Evolutionary conservation across 2,329 filamentous ascomycete species (phyloP).

Genomic region (Diaporthe longicolla): DNA sequence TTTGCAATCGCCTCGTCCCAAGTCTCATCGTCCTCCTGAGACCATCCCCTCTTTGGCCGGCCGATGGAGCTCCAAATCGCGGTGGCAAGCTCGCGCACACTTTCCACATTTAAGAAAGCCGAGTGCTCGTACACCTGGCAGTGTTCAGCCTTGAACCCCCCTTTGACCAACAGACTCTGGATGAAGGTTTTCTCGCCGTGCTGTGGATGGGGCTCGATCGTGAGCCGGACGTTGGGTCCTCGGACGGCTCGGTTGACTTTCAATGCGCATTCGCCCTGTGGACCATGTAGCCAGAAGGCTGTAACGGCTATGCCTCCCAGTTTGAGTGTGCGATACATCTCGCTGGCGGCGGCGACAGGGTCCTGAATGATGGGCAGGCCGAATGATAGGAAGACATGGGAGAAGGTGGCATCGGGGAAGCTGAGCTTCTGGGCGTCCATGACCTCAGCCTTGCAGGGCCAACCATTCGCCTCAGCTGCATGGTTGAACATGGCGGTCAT

Average conservation of each 20-base stretch:
- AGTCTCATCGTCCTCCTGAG: constrained; percentile 43
- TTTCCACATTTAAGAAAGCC: constrained; percentile 41
- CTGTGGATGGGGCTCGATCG: constrained; percentile 43
- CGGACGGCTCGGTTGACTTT: constrained; percentile 43
- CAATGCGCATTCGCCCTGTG: constrained; percentile 44
- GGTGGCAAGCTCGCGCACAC: constrained; percentile 42
- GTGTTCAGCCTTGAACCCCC: constrained; percentile 41
- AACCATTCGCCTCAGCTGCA: constrained; percentile 34
- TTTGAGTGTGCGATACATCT: constrained; percentile 44
- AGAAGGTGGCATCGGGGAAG: constrained; percentile 43
- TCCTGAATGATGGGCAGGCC: constrained; percentile 44
- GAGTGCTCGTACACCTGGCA: constrained; percentile 43
- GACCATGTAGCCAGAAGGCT: constrained; percentile 45
- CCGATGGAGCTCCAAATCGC: constrained; percentile 45
- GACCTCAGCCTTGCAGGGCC: constrained; percentile 41
- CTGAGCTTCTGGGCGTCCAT: constrained; percentile 44
- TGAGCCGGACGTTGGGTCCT: constrained; percentile 41
- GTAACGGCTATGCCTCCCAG: constrained; percentile 44
- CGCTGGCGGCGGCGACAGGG: constrained; percentile 40
- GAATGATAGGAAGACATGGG: constrained; percentile 45
- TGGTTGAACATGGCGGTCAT: constrained; percentile 44
- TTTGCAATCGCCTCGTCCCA: constrained; percentile 44
- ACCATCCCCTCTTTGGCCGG: constrained; percentile 43
- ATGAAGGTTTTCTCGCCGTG: constrained; percentile 43
- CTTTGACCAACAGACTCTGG: constrained; percentile 38